Evolutionary conservation across 495 filamentous ascomycete genomes (phyloP).

Genomic region (Annulohypoxylon nitens): DNA sequence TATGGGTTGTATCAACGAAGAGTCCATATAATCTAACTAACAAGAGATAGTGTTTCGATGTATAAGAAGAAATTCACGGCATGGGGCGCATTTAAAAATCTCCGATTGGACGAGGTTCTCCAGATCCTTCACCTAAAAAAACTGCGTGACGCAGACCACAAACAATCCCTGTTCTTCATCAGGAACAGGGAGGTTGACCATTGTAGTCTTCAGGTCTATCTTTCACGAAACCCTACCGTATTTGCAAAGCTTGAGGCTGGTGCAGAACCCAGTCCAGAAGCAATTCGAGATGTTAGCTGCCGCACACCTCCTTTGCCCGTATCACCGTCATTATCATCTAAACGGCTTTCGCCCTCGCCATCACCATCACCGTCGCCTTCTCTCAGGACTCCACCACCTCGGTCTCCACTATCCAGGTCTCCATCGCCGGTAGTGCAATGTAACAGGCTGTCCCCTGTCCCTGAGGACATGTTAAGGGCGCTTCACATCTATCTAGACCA

Average conservation of each 20-base stretch:
- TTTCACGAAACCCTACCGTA: slow-evolving; percentile 50
- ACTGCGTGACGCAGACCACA: slow-evolving; percentile 46
- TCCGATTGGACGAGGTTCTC: slow-evolving; percentile 50
- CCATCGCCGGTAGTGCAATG: slow-evolving; percentile 25
- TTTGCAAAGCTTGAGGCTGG: slow-evolving; percentile 50
- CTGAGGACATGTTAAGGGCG: slow-evolving; percentile 42
- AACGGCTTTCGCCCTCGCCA: slow-evolving; percentile 9
- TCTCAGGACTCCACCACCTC: not conserved
- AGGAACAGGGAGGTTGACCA: slow-evolving; percentile 48
- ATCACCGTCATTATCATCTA: not conserved
- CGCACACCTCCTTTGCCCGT: slow-evolving; percentile 41
- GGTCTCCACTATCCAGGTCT: not conserved
- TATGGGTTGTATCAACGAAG: slow-evolving; percentile 33
- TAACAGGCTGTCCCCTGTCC: slow-evolving; percentile 32
- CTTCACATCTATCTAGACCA: slow-evolving; percentile 40
- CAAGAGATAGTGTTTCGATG: slow-evolving; percentile 47
- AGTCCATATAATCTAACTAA: slow-evolving; percentile 27
- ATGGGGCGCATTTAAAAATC: slow-evolving; percentile 53
- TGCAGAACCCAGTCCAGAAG: slow-evolving; percentile 42
- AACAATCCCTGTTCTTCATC: slow-evolving; percentile 47
- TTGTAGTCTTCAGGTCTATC: slow-evolving; percentile 49
- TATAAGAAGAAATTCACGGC: slow-evolving; percentile 51
- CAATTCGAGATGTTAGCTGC: slow-evolving; percentile 50
- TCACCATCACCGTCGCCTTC: not conserved
- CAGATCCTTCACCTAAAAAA: slow-evolving; percentile 51